phyloP scores from a whole-genome alignment of 768 basidiomycete genomes.

The Asterophora lycoperdoides region DNA sequence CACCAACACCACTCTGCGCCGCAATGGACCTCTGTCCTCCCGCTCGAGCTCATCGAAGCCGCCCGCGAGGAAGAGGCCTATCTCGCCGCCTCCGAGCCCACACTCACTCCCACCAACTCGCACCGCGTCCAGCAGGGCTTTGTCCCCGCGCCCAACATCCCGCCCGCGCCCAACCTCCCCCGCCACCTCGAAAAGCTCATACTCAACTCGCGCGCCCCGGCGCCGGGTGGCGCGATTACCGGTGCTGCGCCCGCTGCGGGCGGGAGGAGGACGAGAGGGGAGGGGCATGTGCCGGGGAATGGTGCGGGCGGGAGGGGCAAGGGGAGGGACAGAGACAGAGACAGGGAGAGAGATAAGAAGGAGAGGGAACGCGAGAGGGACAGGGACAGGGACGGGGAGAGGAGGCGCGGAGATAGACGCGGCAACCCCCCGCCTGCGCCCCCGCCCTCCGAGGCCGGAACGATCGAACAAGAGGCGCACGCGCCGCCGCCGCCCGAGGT shows the following conservation, averaged over 20 bases:
- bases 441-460: slow-evolving; percentile 16
- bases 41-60: slow-evolving; percentile 71
- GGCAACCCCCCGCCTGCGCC: slow-evolving; percentile 15
- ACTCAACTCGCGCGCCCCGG: slow-evolving; percentile 52
- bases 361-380: slow-evolving; percentile 13
- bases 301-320: slow-evolving; percentile 18
- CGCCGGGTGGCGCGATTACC: slow-evolving; percentile 23
- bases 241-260: slow-evolving; percentile 24
- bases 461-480: slow-evolving; percentile 3
- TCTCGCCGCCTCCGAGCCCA: slow-evolving; percentile 45
- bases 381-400: slow-evolving; percentile 14
- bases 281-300: slow-evolving; percentile 9
- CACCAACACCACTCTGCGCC: slow-evolving; percentile 22
- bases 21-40: slow-evolving; percentile 78
- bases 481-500: slow-evolving; percentile 11
- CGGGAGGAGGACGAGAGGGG: slow-evolving; percentile 17
- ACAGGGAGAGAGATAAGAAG: slow-evolving; percentile 12
- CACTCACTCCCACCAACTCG: slow-evolving; percentile 18
- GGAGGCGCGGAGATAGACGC: slow-evolving; percentile 25
- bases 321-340: slow-evolving; percentile 16
- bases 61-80: slow-evolving; percentile 82
- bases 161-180: slow-evolving; percentile 84
- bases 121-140: slow-evolving; percentile 31
- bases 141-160: slow-evolving; percentile 71
- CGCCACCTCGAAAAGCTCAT: slow-evolving; percentile 93